Percentiles rank a stretch among this genome's conserved stretches.
Conservation (phyloP, 768 basidiomycete species). For the Mycena latifolia region DNA sequence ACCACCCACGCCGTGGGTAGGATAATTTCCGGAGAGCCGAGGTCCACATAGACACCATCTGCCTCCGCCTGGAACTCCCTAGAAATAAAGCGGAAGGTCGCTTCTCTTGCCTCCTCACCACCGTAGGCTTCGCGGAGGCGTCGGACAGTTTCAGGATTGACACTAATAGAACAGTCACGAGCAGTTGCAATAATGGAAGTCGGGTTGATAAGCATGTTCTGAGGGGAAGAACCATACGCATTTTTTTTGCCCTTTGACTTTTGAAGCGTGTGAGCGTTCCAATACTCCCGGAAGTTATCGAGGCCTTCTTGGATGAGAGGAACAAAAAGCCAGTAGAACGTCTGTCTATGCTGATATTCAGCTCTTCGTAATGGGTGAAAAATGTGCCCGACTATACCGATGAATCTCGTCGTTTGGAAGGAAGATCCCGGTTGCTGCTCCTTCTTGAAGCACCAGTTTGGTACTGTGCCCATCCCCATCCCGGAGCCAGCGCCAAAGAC, state of each 20-base stretch:
- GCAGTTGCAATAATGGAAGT: background rate
- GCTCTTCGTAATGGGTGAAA: too few relatives aligned
- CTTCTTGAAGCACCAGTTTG: background rate
- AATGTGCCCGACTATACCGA: background rate
- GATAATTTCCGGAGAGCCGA: too few relatives aligned
- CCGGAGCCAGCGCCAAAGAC: background rate
- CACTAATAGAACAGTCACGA: background rate
- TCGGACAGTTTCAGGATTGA: background rate
- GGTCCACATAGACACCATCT: too few relatives aligned
- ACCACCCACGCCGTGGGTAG: too few relatives aligned
- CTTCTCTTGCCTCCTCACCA: too few relatives aligned
- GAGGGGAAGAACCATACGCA: background rate
- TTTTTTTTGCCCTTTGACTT: background rate
- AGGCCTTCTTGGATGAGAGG: background rate
- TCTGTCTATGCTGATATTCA: background rate
- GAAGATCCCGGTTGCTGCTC: background rate
- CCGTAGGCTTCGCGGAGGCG: too few relatives aligned
- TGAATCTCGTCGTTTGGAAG: background rate
- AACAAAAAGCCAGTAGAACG: background rate
- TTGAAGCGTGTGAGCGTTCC: background rate
- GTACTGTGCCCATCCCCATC: background rate
- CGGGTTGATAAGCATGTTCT: background rate
- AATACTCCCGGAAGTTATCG: background rate
- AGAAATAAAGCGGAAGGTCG: too few relatives aligned
- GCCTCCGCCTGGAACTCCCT: too few relatives aligned